A percentile compares a stretch with the other conserved stretches of the same genome.
These are phyloP conservation scores for Phytophthora pseudosyringae DNA, from an alignment of 352 stramenopile species.

Conservation along the genomic window DNA sequence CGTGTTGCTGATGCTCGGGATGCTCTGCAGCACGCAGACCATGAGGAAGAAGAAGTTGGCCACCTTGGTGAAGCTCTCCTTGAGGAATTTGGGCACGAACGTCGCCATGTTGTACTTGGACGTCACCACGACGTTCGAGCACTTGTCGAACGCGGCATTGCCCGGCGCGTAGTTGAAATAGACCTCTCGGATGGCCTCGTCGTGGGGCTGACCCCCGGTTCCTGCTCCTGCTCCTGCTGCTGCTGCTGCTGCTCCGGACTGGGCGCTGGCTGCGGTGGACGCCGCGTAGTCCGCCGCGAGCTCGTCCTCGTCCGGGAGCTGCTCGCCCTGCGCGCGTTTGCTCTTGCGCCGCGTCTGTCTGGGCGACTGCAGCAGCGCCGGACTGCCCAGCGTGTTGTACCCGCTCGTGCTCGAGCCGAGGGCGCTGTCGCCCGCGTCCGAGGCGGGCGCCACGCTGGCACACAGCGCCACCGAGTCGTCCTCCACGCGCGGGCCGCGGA, in stretches of 20 bases:
- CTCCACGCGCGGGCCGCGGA: conserved; percentile 58
- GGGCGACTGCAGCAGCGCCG: conserved; percentile 40
- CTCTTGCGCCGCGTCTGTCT: conserved; percentile 17
- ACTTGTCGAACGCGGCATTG: conserved; percentile 73
- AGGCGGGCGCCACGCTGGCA: conserved; percentile 27
- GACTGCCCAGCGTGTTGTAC: conserved; percentile 48
- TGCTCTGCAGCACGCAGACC: conserved; percentile 89
- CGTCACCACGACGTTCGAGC: conserved; percentile 88
- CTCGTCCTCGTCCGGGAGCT: conserved; percentile 36
- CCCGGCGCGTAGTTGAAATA: conserved; percentile 76
- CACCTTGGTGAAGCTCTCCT: conserved; percentile 89
- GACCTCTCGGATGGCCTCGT: conserved; percentile 52
- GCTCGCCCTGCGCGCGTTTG: conserved; percentile 4
- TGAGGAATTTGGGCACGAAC: conserved; percentile 91
- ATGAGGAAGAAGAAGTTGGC: conserved; percentile 95
- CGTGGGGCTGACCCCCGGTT: neutral
- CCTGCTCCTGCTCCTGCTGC: neutral
- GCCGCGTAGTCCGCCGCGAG: conserved; percentile 28
- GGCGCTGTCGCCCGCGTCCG: conserved; percentile 31
- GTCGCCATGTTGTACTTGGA: conserved; percentile 91
- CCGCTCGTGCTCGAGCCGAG: conserved; percentile 25
- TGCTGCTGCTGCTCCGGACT: conserved; percentile 13
- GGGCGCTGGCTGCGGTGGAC: conserved; percentile 1
- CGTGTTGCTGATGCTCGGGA: conserved; percentile 84
- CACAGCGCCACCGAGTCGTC: conserved; percentile 50